phyloP scores from a whole-genome alignment of 768 basidiomycete species.

The Tricholoma flavovirens region DNA sequence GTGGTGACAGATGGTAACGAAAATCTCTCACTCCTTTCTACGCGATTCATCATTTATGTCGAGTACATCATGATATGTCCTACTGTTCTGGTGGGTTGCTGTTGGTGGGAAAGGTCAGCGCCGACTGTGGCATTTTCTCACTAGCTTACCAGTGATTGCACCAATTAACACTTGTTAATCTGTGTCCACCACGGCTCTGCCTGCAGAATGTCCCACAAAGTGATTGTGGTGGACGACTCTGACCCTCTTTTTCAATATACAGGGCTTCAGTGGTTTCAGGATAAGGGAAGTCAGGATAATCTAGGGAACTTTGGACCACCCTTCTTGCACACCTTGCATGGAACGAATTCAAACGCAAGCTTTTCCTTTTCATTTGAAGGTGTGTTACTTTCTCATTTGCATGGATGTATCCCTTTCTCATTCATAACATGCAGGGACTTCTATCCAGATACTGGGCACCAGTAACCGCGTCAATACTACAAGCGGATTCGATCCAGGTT shows the following conservation, averaged over 20 bases:
- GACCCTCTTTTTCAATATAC: neutral
- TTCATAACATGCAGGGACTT: neutral
- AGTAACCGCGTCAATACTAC: neutral
- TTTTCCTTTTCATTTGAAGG: conserved; percentile 1
- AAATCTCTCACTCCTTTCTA: no score
- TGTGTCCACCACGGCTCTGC: no score
- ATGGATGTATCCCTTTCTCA: neutral
- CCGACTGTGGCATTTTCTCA: no score
- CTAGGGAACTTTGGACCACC: conserved; percentile 15
- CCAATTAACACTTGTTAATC: no score
- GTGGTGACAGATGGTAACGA: no score
- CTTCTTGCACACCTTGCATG: conserved; percentile 14
- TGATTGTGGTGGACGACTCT: neutral
- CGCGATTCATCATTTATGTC: no score
- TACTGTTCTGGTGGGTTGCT: no score
- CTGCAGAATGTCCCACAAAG: neutral
- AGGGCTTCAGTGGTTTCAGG: conserved; percentile 3
- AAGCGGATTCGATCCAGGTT: conserved; percentile 13
- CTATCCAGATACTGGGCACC: neutral
- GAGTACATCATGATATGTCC: no score
- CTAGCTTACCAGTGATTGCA: no score
- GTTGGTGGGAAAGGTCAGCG: no score
- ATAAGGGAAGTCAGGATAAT: conserved; percentile 11
- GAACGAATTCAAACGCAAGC: neutral
- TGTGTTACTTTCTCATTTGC: neutral